These are phyloP conservation scores for Elsinoe arachidis DNA, from an alignment of 2,329 filamentous ascomycete genomes.

Conservation along the genomic window DNA sequence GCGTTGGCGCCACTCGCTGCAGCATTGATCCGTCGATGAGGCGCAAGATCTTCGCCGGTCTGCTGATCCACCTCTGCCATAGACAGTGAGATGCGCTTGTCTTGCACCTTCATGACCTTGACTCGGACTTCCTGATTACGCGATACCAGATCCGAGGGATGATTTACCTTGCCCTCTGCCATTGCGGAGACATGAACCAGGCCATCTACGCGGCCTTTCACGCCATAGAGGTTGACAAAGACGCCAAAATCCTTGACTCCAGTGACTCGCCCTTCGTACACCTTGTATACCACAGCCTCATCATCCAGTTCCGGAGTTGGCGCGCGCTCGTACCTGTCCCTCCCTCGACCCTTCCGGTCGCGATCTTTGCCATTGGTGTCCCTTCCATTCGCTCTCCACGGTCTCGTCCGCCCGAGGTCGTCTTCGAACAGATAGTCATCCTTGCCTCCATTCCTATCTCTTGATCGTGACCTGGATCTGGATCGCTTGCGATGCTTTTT, in stretches of 20 bases:
- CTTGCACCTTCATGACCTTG: constrained; percentile 82
- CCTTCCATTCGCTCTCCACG: constrained; percentile 34
- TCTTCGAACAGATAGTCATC: constrained; percentile 50
- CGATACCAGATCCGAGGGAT: constrained; percentile 79
- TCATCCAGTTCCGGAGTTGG: constrained; percentile 73
- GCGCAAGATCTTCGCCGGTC: constrained; percentile 73
- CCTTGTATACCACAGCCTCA: constrained; percentile 68
- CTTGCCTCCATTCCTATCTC: constrained; percentile 27
- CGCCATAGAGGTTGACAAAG: constrained; percentile 84
- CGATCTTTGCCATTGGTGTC: constrained; percentile 37
- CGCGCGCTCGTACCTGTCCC: constrained; percentile 54
- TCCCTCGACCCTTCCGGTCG: constrained; percentile 33
- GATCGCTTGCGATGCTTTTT: constrained; percentile 37
- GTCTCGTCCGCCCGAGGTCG: constrained; percentile 46
- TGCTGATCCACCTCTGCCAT: constrained; percentile 97
- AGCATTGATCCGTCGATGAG: constrained; percentile 67
- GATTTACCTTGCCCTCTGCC: constrained; percentile 76
- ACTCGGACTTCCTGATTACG: constrained; percentile 80
- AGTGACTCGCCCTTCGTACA: constrained; percentile 84
- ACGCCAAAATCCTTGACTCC: constrained; percentile 92
- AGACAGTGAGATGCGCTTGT: constrained; percentile 71
- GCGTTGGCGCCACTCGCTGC: constrained; percentile 87
- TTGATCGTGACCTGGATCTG: constrained; percentile 46
- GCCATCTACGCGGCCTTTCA: constrained; percentile 82
- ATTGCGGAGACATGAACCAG: constrained; percentile 90